phyloP scores from a whole-genome alignment of 2,329 filamentous ascomycete species.

The Diaporthe eres region DNA sequence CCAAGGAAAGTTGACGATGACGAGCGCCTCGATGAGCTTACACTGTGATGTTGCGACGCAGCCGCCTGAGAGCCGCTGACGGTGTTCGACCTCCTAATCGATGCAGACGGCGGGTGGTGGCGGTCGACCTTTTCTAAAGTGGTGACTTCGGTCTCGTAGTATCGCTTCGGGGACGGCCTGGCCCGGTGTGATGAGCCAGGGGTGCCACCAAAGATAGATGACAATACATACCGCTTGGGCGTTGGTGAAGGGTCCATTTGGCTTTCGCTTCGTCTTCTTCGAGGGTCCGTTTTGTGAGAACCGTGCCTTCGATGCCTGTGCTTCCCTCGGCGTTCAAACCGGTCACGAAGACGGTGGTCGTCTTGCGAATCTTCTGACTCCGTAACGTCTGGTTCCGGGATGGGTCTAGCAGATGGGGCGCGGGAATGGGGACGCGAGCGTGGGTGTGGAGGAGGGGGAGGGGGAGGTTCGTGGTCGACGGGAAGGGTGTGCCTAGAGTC shows the following conservation, averaged over 20 bases:
- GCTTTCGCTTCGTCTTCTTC: conserved; percentile 46
- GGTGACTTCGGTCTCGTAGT: conserved; percentile 50
- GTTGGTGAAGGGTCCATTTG: conserved; percentile 45
- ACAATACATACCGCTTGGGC: conserved; percentile 50
- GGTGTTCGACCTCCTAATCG: conserved; percentile 51
- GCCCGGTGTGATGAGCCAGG: conserved; percentile 34
- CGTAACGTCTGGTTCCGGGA: conserved; percentile 28
- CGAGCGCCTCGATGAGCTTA: conserved; percentile 54
- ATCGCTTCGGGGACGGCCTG: conserved; percentile 44
- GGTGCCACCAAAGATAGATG: conserved; percentile 23
- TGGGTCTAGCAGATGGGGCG: conserved; percentile 42
- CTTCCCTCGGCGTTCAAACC: conserved; percentile 33
- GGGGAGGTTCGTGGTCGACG: conserved; percentile 32
- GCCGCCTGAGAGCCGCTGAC: conserved; percentile 52
- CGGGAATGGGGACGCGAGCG: conserved; percentile 47
- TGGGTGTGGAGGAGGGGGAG: conserved; percentile 23
- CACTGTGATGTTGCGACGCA: conserved; percentile 51
- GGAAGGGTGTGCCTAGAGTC: conserved; percentile 44
- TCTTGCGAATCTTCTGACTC: conserved; percentile 34
- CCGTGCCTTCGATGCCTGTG: conserved; percentile 46
- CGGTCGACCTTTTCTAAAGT: conserved; percentile 48
- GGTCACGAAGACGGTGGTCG: conserved; percentile 38
- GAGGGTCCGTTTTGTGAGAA: conserved; percentile 46
- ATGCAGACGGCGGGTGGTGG: conserved; percentile 46
- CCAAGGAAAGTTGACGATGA: conserved; percentile 53